Conservation (phyloP, 148 eudicot species). For the Fagopyrum esculentum region DNA sequence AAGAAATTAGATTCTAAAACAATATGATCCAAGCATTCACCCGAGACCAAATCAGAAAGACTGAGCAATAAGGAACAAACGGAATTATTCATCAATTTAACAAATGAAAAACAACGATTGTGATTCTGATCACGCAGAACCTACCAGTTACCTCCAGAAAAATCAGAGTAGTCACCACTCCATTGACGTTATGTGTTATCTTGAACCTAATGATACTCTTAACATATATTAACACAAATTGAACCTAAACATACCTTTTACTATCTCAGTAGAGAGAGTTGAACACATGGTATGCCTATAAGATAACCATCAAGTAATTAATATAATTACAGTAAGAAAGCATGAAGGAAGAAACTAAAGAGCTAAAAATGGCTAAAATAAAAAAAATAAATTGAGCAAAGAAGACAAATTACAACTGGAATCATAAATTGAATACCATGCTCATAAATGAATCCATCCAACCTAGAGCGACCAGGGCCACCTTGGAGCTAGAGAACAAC, state of each 20-base stretch:
- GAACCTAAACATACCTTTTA: too few species aligned
- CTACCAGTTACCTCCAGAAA: not conserved
- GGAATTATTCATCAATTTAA: not conserved
- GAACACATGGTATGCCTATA: too few species aligned
- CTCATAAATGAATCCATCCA: conserved; percentile 58
- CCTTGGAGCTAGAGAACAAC: conserved; percentile 51
- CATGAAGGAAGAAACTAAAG: not conserved
- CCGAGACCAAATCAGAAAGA: not conserved
- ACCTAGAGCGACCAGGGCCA: conserved; percentile 47
- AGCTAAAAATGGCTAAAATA: too few species aligned
- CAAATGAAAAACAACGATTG: not conserved
- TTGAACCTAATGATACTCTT: too few species aligned
- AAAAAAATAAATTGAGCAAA: too few species aligned
- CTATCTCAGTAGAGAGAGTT: too few species aligned
- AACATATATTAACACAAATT: too few species aligned
- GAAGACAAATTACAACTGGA: not conserved
- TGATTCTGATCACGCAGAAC: not conserved
- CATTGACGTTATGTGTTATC: too few species aligned
- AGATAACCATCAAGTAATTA: too few species aligned
- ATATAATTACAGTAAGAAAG: not conserved
- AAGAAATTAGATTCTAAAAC: conserved; percentile 13
- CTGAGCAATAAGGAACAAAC: not conserved
- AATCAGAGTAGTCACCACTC: not conserved
- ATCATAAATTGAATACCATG: conserved; percentile 40
- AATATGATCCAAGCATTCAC: too few species aligned